phyloP scores from a whole-genome alignment of 805 yeast genomes.

The Nakazawaea peltata region DNA sequence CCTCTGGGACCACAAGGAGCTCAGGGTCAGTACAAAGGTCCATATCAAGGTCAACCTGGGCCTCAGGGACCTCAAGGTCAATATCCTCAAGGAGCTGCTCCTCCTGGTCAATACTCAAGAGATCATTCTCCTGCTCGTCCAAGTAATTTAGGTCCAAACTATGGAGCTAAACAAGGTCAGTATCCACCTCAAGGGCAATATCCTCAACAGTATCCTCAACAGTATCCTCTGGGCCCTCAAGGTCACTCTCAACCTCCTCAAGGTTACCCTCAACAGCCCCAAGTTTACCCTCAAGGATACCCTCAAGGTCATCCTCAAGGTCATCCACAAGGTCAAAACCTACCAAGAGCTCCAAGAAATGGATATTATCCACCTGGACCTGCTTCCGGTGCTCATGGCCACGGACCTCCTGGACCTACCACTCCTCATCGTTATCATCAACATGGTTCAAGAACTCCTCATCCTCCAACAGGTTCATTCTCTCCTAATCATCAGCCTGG shows the following conservation, averaged over 20 bases:
- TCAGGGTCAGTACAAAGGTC: too few relatives aligned
- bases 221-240: neutral
- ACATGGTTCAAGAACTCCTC: conserved; percentile 3
- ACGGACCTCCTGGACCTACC: too few relatives aligned
- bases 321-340: conserved; percentile 4
- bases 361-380: neutral
- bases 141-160: conserved; percentile 8
- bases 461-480: conserved; percentile 2
- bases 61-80: neutral
- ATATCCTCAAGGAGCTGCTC: conserved; percentile 1
- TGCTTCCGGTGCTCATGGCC: neutral
- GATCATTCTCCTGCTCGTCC: conserved; percentile 8
- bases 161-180: conserved; percentile 2
- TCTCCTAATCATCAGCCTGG: neutral
- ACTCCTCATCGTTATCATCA: conserved; percentile 2
- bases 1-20: too few relatives aligned
- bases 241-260: neutral
- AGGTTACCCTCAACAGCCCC: conserved; percentile 3
- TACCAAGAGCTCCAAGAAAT: neutral
- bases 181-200: too few relatives aligned
- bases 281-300: neutral
- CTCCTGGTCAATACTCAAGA: neutral
- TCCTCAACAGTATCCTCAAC: conserved; percentile 1
- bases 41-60: too few relatives aligned
- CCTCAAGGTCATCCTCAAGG: neutral